Conservation (phyloP, 179 eudicot species). For the Actinidia chinensis region DNA sequence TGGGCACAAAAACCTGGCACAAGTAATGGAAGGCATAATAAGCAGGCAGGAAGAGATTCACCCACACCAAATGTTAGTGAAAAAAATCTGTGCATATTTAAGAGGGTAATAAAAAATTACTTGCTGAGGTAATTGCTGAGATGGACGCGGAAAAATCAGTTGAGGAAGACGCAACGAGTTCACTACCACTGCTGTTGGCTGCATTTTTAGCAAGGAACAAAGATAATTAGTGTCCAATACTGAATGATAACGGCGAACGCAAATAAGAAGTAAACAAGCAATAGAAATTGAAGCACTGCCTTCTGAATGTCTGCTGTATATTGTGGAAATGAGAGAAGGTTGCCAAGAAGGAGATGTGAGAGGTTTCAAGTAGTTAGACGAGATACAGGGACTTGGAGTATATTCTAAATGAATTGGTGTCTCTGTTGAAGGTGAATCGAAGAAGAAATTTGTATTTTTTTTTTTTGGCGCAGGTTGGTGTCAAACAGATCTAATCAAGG, state of each 20-base stretch:
- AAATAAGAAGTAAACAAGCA: not conserved
- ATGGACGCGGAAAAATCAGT: constrained; percentile 61
- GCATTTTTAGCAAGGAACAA: constrained; percentile 21
- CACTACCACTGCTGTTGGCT: constrained; percentile 48
- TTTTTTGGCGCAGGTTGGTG: constrained; percentile 39
- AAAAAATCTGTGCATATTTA: not conserved
- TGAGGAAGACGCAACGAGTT: constrained; percentile 56
- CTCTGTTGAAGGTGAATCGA: constrained; percentile 57
- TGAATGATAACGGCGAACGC: not conserved
- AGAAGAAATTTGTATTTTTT: constrained; percentile 60
- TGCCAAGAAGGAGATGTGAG: constrained; percentile 43
- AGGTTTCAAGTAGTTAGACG: constrained; percentile 56
- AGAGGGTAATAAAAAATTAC: constrained; percentile 38
- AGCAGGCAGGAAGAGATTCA: constrained; percentile 7
- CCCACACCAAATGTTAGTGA: not conserved
- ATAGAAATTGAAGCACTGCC: constrained; percentile 33
- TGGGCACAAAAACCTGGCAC: not conserved
- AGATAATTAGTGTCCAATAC: not conserved
- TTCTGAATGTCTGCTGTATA: constrained; percentile 45
- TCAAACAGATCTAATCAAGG: constrained; percentile 52
- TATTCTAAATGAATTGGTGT: constrained; percentile 52
- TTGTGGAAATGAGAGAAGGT: constrained; percentile 37
- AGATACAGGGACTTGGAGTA: constrained; percentile 43
- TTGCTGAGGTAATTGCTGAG: constrained; percentile 61
- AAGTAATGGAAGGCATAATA: not conserved